Base-by-base conservation (phyloP, 768 basidiomycete species). In the Boletus speciosus region DNA sequence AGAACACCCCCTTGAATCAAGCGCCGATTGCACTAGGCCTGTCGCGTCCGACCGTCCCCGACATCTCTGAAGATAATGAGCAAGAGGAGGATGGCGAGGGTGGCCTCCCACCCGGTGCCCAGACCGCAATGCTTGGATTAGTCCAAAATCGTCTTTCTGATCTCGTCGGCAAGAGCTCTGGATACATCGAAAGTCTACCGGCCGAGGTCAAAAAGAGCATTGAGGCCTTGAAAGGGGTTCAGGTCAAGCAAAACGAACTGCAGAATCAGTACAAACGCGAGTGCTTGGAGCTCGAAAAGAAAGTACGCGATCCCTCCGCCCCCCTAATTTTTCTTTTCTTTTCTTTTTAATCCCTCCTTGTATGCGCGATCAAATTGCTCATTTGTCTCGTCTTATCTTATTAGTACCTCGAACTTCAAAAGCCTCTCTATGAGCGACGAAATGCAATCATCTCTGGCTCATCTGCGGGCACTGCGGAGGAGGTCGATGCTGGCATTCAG, bases 251-350 rank as follows among this genome's bases (percentile, higher is more conserved):
- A 72, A 84, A 86, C 61, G 87, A 92, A 63, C 80, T 98, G 41
- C 93, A 97, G 69, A 88, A 88, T 64, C 82, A 93, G 78, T 70
- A 95, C 79, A 97, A 98, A 74, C 82, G 86, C 67, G 96, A 98
- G 71, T 92, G 94, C 65, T 78, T 97, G 43, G 92, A 95, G 72
- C 80, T 98, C 51, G 95, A 98, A 79, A 92, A 94, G 77, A 97
- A 96, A 80, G 93, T 91, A 60, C 49, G 81, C 66, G 42, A 58
- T 54, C 8, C 27, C 31, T 11, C 1, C 9, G 19, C 19, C 19
- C 19, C 19, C 19, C 19, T 19, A 19, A 19, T 19, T 19, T 19
- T 11, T 9, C 3, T 9, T 9, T 9, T 31, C 0, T 10, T 31
- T 31, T 31, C 2, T 25, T 9, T 39, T 31, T 52, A 29, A 29